These are phyloP conservation scores for Ambrosia trifida DNA, from an alignment of 129 eudicot species.

Conservation along the genomic window DNA sequence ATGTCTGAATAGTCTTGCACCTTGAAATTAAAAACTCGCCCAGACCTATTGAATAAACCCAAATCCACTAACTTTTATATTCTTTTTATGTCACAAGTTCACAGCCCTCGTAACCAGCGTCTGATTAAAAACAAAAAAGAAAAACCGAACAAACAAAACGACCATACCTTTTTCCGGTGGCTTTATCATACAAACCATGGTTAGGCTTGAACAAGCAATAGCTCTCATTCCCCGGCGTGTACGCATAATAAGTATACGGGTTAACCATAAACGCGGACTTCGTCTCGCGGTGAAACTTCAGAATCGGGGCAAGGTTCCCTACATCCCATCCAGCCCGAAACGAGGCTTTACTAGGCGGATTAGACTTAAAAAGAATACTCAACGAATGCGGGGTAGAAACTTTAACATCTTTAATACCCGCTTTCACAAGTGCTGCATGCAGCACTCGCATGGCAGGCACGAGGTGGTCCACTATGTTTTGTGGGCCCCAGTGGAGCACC, in stretches of 20 bases:
- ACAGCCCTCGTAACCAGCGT: no score
- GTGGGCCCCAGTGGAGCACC: constrained; percentile 47
- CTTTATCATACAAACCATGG: constrained; percentile 50
- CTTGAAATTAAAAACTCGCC: no score
- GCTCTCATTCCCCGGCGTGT: constrained; percentile 38
- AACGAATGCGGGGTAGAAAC: constrained; percentile 73
- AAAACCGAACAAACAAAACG: not conserved
- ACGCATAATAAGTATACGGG: constrained; percentile 84
- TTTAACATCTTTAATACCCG: constrained; percentile 50
- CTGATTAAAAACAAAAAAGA: not conserved
- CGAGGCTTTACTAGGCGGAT: constrained; percentile 71
- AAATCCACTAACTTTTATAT: no score
- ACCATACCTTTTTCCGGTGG: constrained; percentile 38
- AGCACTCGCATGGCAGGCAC: constrained; percentile 73
- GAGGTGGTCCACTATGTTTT: constrained; percentile 36
- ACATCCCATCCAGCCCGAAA: constrained; percentile 89
- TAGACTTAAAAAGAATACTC: constrained; percentile 58
- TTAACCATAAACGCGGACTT: constrained; percentile 79
- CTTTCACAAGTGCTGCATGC: constrained; percentile 50
- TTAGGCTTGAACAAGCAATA: constrained; percentile 50
- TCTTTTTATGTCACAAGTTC: no score
- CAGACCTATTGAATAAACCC: no score
- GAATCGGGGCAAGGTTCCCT: constrained; percentile 66
- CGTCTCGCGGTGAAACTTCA: constrained; percentile 57
- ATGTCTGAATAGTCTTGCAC: no score